Evolutionary conservation across 257 asterid species (phyloP), one percentile per base, ranked within the genome.

Genomic region (Sherardia arvensis): DNA sequence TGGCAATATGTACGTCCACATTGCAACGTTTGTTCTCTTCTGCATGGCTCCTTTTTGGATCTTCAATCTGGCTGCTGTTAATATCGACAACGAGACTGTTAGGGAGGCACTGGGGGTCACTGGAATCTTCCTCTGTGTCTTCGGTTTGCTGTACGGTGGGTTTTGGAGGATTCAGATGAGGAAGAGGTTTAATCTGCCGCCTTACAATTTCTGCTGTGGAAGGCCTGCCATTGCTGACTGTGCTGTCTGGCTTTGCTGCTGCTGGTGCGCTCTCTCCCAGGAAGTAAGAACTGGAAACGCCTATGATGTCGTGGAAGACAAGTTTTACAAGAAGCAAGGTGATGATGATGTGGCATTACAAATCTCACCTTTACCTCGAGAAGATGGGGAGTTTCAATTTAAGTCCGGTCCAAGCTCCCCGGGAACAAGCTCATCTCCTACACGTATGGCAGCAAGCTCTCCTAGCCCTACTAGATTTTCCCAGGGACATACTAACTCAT

Each of bases 101-200:
- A 71, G 96, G 73, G 91, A 71, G 64, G 86, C 79, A 3, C 66
- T 90, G 22, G 91, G 95, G 6, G 59, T 90, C 25, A 78, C 91
- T 1, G 97, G 97, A 18, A 74, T 90, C 64, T 87, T 85, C 66
- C 86, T 90, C 3, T 90, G 96, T 38, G 69, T 84, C 38, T 90
- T 90, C 17, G 97, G 97, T 15, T 74, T 90, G 63, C 88, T 90
- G 6, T 90, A 90, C 10, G 97, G 97, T 28, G 96, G 97, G 8
- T 90, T 90, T 65, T 90, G 97, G 97, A 84, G 97, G 70, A 90
- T 87, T 78, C 97, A 85, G 76, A 87, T 87, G 97, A 74, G 96
- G 40, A 85, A 81, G 78, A 79, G 95, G 67, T 90, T 77, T 61
- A 87, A 90, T 67, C 68, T 90, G 79, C 97, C 97, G 9, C 40